Evolutionary conservation across 495 filamentous ascomycete species (phyloP), one percentile per base, ranked within the genome.

Genomic region (Aspergillus diversus): DNA sequence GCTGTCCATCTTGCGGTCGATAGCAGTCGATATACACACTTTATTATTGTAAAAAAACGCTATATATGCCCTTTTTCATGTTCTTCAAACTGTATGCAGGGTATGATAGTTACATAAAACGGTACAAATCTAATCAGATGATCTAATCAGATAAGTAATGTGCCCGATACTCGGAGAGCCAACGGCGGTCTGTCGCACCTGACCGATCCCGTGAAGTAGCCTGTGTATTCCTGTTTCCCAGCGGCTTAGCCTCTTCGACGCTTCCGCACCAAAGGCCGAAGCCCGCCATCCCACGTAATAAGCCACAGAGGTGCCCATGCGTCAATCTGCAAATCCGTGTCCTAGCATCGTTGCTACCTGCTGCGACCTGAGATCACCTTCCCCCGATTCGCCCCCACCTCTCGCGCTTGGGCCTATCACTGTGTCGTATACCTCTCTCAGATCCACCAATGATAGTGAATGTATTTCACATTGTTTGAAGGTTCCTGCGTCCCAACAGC

Each of bases 111-210:
- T 27, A 27, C 21, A 27, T 27, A 43, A 43, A 42, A 57, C 55
- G n/a, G 49, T 57, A 66, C 60, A 33, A n/a, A 31, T 66, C 64
- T 66, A 64, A 69, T 69, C 67, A 66, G 66, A 69, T 69, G 58
- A 67, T 67, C 65, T 67, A 64, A 67, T 67, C 65, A 64, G 61
- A 69, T 65, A 69, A 66, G 33, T 12, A 11, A 27, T 50, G 27
- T 7, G 57, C 52, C 67, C 67, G 67, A 61, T 6, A 17, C 60
- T 57, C 67, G 67, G 67, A 69, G 64, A 27, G 21, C 21, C 21
- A 27, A 27, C 21, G 21, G 21, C 21, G 21, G 21, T 27, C 27
- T 32, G 27, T 15, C 27, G 37, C 49, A 60, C 58, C 58, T 54
- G 57, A 60, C 57, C 52, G 57, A 49, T 53, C 48, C 48, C 33